Conservation (phyloP, 2,329 filamentous ascomycete species). For the Calonectria naviculata region DNA sequence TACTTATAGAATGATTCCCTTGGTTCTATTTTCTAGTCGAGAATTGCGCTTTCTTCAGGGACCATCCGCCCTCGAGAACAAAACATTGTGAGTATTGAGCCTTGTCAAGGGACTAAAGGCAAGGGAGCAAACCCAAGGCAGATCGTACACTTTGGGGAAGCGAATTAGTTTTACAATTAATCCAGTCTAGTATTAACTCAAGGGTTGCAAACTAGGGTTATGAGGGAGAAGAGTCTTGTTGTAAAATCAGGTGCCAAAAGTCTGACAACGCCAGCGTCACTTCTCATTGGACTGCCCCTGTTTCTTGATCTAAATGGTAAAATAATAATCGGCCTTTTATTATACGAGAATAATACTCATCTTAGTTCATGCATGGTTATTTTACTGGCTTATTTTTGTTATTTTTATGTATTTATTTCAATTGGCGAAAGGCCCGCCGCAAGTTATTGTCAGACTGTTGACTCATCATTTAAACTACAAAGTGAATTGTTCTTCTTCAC, state of each 20-base stretch:
- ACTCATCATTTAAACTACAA: no score
- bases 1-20: constrained; percentile 30
- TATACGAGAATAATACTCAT: no score
- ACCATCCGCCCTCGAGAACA: constrained; percentile 12
- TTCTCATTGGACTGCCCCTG: no score
- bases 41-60: neutral
- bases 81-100: constrained; percentile 16
- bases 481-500: neutral
- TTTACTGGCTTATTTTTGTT: no score
- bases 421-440: no score
- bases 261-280: no score
- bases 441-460: no score
- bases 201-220: neutral
- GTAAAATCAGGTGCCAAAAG: no score
- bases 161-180: constrained; percentile 21
- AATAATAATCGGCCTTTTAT: no score
- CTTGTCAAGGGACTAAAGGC: neutral
- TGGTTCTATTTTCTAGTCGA: neutral
- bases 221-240: neutral
- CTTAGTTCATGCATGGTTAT: no score
- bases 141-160: neutral
- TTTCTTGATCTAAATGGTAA: no score
- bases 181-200: constrained; percentile 14
- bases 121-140: neutral
- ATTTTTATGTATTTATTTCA: no score